Percentiles rank a stretch among this genome's conserved stretches.
Conservation (phyloP, 225 moss, liverwort and hornwort species). For the Lunularia cruciata region DNA sequence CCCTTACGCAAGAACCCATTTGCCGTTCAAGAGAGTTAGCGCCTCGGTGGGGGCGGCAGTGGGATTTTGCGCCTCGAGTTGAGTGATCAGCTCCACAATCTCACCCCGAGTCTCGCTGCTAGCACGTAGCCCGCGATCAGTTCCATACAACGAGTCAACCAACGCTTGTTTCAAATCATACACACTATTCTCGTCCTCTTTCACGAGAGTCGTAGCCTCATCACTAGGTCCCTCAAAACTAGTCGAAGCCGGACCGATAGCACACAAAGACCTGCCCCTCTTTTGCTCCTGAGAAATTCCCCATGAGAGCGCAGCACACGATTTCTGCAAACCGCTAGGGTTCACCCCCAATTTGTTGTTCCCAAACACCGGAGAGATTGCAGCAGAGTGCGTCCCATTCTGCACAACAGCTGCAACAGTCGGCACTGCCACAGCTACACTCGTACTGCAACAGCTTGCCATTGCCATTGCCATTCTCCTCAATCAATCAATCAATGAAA, state of each 20-base stretch:
- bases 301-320: neutral
- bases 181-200: slow-evolving; percentile 50
- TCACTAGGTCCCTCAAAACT: slow-evolving; percentile 34
- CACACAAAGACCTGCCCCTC: slow-evolving; percentile 13
- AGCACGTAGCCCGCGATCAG: slow-evolving; percentile 84
- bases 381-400: neutral
- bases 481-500: neutral
- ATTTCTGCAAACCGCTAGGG: neutral
- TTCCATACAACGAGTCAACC: slow-evolving; percentile 73
- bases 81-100: slow-evolving; percentile 86
- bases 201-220: slow-evolving; percentile 29
- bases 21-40: slow-evolving; percentile 73
- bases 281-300: neutral
- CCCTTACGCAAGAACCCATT: slow-evolving; percentile 96
- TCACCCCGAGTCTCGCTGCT: slow-evolving; percentile 94
- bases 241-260: slow-evolving; percentile 4
- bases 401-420: neutral
- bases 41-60: slow-evolving; percentile 86
- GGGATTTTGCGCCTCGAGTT: slow-evolving; percentile 92
- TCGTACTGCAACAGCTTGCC: slow-evolving; percentile 9
- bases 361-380: neutral
- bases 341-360: neutral
- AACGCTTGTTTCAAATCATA: slow-evolving; percentile 88
- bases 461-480: slow-evolving; percentile 12
- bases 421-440: neutral